Evolutionary conservation across 2,329 filamentous ascomycete species (phyloP).

Genomic region (Diaporthe sp.): DNA sequence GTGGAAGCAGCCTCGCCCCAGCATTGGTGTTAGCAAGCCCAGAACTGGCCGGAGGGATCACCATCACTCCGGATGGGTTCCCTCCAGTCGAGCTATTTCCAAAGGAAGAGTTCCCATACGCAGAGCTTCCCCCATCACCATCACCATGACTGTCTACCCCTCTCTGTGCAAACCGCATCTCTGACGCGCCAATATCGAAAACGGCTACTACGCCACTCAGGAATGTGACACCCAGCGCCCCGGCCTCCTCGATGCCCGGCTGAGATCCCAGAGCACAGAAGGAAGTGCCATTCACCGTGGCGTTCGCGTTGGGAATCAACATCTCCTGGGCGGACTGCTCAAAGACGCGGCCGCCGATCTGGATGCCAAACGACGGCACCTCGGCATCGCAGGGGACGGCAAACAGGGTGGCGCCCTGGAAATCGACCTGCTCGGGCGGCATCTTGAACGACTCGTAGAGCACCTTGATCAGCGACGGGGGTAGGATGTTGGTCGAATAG

Average conservation of each 20-base stretch:
- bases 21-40: background rate
- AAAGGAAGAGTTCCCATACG: background rate
- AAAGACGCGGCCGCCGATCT: constrained; percentile 46
- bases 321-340: constrained; percentile 47
- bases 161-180: constrained; percentile 50
- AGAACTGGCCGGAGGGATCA: background rate
- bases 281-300: constrained; percentile 41
- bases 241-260: constrained; percentile 42
- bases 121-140: background rate
- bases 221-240: constrained; percentile 47
- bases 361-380: constrained; percentile 48
- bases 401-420: constrained; percentile 42
- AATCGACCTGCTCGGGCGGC: constrained; percentile 43
- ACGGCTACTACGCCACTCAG: constrained; percentile 50
- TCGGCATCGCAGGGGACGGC: constrained; percentile 48
- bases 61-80: background rate
- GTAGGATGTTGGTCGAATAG: constrained; percentile 32
- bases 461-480: constrained; percentile 41
- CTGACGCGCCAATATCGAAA: constrained; percentile 48
- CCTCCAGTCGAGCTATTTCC: background rate
- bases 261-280: constrained; percentile 49
- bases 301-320: constrained; percentile 45
- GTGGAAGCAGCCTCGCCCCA: constrained; percentile 4
- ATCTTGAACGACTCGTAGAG: constrained; percentile 46
- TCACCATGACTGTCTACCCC: background rate